Evolutionary conservation across 805 yeast genomes (phyloP).

Genomic region (Candida jianshihensis): DNA sequence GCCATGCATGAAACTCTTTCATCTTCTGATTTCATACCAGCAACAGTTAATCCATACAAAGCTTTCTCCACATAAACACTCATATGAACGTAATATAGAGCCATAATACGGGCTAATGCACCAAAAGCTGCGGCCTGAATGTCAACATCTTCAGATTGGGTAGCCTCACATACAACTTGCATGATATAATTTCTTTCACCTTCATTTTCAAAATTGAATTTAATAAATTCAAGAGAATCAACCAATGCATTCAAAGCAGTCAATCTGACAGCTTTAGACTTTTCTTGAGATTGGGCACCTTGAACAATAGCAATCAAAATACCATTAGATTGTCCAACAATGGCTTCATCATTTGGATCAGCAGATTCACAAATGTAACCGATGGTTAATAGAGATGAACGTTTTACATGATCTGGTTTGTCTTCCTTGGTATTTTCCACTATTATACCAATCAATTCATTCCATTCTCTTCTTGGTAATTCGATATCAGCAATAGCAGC

Average conservation of each 20-base stretch:
- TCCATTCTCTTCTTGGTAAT: constrained; percentile 84
- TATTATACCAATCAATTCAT: constrained; percentile 72
- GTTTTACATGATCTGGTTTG: constrained; percentile 72
- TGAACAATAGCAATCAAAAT: constrained; percentile 93
- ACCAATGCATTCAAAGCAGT: constrained; percentile 91
- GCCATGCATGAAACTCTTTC: constrained; percentile 96
- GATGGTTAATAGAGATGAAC: constrained; percentile 80
- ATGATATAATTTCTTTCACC: constrained; percentile 94
- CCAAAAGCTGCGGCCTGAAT: constrained; percentile 94
- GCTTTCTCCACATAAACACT: constrained; percentile 97
- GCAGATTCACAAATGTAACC: constrained; percentile 96
- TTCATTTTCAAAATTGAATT: constrained; percentile 81
- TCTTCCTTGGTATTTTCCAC: constrained; percentile 81
- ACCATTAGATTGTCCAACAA: constrained; percentile 82
- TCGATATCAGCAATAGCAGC: constrained; percentile 97
- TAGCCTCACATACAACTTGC: constrained; percentile 99
- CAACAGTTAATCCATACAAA: constrained; percentile 77
- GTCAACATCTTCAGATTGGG: constrained; percentile 79
- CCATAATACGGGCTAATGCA: constrained; percentile 88
- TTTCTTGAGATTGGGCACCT: constrained; percentile 85
- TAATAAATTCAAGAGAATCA: constrained; percentile 84
- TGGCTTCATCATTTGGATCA: constrained; percentile 66
- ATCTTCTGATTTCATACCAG: constrained; percentile 81
- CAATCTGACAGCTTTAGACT: constrained; percentile 65
- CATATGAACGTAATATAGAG: constrained; percentile 84